Conservation (phyloP, 257 asterid genomes). For the Eucommia ulmoides region DNA sequence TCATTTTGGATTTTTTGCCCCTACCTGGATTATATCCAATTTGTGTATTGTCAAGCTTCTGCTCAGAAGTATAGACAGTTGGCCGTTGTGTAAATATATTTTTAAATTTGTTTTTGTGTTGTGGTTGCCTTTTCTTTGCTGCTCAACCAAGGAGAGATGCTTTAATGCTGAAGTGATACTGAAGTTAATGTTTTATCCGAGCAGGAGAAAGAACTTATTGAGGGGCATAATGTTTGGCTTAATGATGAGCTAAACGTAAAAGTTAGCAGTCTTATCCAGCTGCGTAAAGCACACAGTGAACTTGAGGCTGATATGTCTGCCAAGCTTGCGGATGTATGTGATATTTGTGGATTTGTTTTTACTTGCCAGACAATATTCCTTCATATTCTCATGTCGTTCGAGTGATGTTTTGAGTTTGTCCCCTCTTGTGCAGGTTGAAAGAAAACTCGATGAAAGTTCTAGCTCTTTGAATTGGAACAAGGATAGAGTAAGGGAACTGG, state of each 20-base stretch:
- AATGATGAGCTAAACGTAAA: slow-evolving; percentile 72
- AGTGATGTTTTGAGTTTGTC: no score
- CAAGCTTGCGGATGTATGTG: slow-evolving; percentile 62
- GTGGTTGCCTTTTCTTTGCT: neutral
- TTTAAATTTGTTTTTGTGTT: neutral
- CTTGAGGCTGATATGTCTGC: slow-evolving; percentile 71
- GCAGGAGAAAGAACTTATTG: slow-evolving; percentile 94
- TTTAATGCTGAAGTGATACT: neutral
- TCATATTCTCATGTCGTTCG: no score
- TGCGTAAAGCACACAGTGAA: slow-evolving; percentile 56
- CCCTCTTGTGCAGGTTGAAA: slow-evolving; percentile 41
- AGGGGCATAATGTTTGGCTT: slow-evolving; percentile 87
- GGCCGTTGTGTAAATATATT: neutral
- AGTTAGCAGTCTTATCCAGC: slow-evolving; percentile 45
- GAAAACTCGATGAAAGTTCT: slow-evolving; percentile 39
- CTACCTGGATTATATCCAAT: no score
- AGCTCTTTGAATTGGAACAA: slow-evolving; percentile 44
- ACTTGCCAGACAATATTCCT: no score
- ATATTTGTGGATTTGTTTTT: no score
- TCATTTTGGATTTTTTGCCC: no score
- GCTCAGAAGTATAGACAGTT: no score
- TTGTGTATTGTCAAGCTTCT: no score
- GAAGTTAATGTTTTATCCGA: slow-evolving; percentile 13
- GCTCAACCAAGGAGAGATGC: neutral
- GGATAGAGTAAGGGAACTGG: slow-evolving; percentile 67